Evolutionary conservation across 768 basidiomycete genomes (phyloP), one percentile per base, ranked within the genome.

Genomic region (Tubosaeta sp.): DNA sequence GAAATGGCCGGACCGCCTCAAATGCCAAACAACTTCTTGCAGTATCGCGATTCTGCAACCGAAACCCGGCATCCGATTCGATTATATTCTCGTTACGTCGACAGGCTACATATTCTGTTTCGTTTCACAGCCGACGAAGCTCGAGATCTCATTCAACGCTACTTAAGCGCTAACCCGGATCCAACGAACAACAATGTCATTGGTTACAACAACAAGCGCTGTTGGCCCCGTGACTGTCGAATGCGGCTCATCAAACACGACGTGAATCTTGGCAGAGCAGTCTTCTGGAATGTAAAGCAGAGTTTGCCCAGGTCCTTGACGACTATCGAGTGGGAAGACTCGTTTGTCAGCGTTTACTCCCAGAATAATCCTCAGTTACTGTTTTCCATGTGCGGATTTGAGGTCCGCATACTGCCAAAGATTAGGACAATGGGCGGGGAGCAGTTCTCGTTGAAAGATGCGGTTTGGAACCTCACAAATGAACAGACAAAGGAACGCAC

Each of bases 171-270:
- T 19, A 94, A 97, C 64, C 96, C 96, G 4, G 96, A 99, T 71
- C 95, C 96, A 3, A 98, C 90, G 11, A 97, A 97, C 72, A 96
- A 97, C 73, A 98, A 98, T 63, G 90, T 98, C 56, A 95, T 97
- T 56, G 96, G 95, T 1, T 99, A 97, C 71, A 97, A 97, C 75
- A 98, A 97, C 77, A 96, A 95, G 71, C 86, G 93, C 44, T 98
- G 96, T 73, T 99, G 96, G 96, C 96, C 96, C 32, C 82, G 94
- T 58, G 96, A 99, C 71, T 99, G 96, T 69, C 87, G 96, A 52
- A 99, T 99, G 96, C 79, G 96, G 30, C 78, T 99, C 51, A 95
- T 96, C 77, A 99, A 99, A 72, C 96, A 99, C 69, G 96, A 99
- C 66, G 96, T 98, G 71, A 98, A 99, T 70, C 77, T 99, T 40